Evolutionary conservation across 2,329 filamentous ascomycete genomes (phyloP).

Genomic region (Botrytis squamosa): DNA sequence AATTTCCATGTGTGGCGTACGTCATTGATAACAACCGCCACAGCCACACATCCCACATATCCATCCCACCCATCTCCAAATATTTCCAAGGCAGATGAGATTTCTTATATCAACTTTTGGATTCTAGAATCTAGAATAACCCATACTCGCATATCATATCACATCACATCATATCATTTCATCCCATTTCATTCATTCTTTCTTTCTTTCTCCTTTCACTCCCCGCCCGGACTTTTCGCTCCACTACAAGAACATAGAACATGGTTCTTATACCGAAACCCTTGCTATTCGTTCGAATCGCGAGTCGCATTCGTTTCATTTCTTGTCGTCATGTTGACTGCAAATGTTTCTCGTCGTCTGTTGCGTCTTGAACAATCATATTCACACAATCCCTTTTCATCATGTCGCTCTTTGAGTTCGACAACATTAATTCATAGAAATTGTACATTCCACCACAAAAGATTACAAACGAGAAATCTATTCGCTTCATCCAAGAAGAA

Average conservation of each 20-base stretch:
- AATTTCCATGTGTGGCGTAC: not conserved
- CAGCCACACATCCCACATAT: conserved; percentile 2
- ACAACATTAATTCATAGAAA: not conserved
- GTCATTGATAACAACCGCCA: conserved; percentile 5
- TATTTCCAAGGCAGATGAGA: not conserved
- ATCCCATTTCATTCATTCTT: not conserved
- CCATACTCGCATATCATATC: not conserved
- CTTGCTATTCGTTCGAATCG: conserved; percentile 19
- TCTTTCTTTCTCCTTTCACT: conserved; percentile 3
- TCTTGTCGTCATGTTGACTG: conserved; percentile 28
- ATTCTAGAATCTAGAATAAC: not conserved
- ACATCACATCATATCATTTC: too few relatives aligned
- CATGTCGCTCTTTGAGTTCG: not conserved
- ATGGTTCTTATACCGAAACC: conserved; percentile 14
- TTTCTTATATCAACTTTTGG: not conserved
- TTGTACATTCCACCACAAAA: not conserved
- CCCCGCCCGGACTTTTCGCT: conserved; percentile 19
- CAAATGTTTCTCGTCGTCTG: conserved; percentile 29
- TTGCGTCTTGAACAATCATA: conserved; percentile 20
- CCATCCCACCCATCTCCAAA: not conserved
- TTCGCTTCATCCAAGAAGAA: conserved; percentile 26
- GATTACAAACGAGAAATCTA: conserved; percentile 22
- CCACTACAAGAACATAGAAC: conserved; percentile 23
- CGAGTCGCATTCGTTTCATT: conserved; percentile 17
- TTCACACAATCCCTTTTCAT: not conserved